phyloP scores from a whole-genome alignment of 83 land plant genomes.

The Isoetes engelmannii region DNA sequence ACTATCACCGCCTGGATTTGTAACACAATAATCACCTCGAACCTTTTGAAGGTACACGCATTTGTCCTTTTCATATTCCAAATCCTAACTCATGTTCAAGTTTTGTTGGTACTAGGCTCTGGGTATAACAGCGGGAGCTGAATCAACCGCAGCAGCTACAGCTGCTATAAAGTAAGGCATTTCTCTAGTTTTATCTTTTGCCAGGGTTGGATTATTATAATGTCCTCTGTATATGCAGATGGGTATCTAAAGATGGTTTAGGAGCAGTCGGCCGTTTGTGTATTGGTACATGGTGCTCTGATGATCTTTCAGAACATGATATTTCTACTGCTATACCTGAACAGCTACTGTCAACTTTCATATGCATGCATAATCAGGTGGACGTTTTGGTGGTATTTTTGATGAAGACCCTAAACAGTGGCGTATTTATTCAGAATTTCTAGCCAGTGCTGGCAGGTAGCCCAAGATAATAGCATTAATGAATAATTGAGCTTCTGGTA shows the following conservation, averaged over 20 bases:
- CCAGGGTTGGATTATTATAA: not conserved
- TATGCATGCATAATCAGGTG: slow-evolving; percentile 46
- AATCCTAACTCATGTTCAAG: not conserved
- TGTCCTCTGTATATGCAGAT: slow-evolving; percentile 42
- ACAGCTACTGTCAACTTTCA: not conserved
- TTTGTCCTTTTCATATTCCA: slow-evolving; percentile 1
- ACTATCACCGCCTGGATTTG: slow-evolving; percentile 98
- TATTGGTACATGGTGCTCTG: slow-evolving; percentile 48
- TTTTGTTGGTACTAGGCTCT: slow-evolving; percentile 51
- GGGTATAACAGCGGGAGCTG: slow-evolving; percentile 71
- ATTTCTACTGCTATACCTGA: not conserved
- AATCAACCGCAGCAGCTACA: slow-evolving; percentile 75
- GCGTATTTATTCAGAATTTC: slow-evolving; percentile 97
- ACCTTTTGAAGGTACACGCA: slow-evolving; percentile 66
- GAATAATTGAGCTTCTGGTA: not conserved
- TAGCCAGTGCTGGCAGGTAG: slow-evolving; percentile 96
- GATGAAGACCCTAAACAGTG: slow-evolving; percentile 99
- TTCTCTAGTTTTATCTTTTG: not conserved
- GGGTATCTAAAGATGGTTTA: slow-evolving; percentile 99
- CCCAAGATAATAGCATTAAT: not conserved
- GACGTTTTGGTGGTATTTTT: slow-evolving; percentile 86
- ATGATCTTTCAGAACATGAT: not conserved
- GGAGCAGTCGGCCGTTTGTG: slow-evolving; percentile 94
- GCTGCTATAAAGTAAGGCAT: slow-evolving; percentile 44
- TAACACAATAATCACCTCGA: slow-evolving; percentile 88